A percentile compares a stretch with the other conserved stretches of the same genome.
These are phyloP conservation scores for Fusarium torulosum DNA, from an alignment of 2,329 filamentous ascomycete genomes.

Conservation along the genomic window DNA sequence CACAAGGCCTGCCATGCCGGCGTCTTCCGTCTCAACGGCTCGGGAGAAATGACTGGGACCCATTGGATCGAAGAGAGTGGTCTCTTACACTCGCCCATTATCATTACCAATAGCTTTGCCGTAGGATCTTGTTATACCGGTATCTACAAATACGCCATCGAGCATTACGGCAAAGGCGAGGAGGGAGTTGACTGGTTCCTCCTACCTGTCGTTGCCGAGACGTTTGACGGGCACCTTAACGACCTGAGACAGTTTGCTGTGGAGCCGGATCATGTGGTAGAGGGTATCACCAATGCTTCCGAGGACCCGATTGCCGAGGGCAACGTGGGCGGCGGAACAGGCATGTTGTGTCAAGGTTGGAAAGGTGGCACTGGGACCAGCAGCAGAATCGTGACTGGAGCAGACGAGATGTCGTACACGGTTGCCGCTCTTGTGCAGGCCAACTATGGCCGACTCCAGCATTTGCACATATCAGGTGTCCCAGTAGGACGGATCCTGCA, in stretches of 20 bases:
- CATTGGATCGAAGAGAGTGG: constrained; percentile 70
- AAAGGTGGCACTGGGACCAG: constrained; percentile 74
- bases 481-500: constrained; percentile 70
- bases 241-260: constrained; percentile 68
- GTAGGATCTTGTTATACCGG: constrained; percentile 59
- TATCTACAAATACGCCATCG: constrained; percentile 66
- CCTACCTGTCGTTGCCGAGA: constrained; percentile 70
- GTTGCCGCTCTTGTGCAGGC: constrained; percentile 71
- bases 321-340: constrained; percentile 71
- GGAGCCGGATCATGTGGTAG: constrained; percentile 63
- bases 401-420: constrained; percentile 58
- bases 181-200: constrained; percentile 63
- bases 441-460: constrained; percentile 69
- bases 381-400: constrained; percentile 58
- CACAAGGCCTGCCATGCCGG: constrained; percentile 60
- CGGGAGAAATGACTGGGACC: constrained; percentile 70
- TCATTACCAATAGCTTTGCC: constrained; percentile 31
- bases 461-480: constrained; percentile 69
- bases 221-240: constrained; percentile 70
- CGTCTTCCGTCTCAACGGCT: constrained; percentile 72
- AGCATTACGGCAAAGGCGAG: constrained; percentile 58
- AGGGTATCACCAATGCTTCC: constrained; percentile 63
- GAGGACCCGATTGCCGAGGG: constrained; percentile 67
- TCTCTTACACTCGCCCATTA: background rate
- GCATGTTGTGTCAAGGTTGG: constrained; percentile 73